Conservation (phyloP, 139 green algal genomes). For the Zygnema circumcarinatum region DNA sequence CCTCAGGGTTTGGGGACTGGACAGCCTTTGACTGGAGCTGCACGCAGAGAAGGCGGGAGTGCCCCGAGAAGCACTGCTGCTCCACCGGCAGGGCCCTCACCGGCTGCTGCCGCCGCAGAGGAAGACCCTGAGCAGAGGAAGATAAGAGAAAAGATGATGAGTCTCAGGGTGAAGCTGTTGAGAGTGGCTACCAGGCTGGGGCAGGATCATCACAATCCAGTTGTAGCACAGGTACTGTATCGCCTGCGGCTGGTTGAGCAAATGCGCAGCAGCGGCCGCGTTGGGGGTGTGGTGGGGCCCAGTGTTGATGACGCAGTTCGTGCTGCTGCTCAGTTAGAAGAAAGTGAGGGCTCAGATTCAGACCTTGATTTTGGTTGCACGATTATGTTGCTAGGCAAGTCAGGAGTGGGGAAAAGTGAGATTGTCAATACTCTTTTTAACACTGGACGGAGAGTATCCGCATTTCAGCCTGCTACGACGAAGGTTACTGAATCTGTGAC, state of each 20-base stretch:
- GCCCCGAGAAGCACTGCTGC: background rate
- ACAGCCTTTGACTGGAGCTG: background rate
- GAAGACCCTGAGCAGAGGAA: constrained; percentile 31
- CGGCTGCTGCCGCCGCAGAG: background rate
- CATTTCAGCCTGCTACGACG: constrained; percentile 62
- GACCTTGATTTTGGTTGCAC: constrained; percentile 70
- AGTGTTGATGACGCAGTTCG: constrained; percentile 49
- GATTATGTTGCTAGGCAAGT: constrained; percentile 79
- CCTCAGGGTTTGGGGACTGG: background rate
- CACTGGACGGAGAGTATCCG: constrained; percentile 11
- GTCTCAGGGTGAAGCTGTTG: constrained; percentile 72
- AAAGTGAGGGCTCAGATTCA: constrained; percentile 37
- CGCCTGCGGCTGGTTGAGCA: constrained; percentile 82
- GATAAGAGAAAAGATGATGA: constrained; percentile 61
- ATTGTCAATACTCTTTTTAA: constrained; percentile 76
- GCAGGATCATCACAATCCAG: constrained; percentile 54
- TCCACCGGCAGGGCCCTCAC: background rate
- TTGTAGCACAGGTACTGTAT: constrained; percentile 75
- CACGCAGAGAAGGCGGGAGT: background rate
- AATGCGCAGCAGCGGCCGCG: constrained; percentile 61
- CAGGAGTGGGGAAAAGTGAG: constrained; percentile 76
- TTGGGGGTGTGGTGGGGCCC: background rate
- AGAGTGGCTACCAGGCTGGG: constrained; percentile 69
- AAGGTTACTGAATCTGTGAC: constrained; percentile 66
- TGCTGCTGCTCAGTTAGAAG: constrained; percentile 57